These are phyloP conservation scores for Acacia acuminata DNA, from an alignment of 306 rosid genomes.

Conservation along the genomic window DNA sequence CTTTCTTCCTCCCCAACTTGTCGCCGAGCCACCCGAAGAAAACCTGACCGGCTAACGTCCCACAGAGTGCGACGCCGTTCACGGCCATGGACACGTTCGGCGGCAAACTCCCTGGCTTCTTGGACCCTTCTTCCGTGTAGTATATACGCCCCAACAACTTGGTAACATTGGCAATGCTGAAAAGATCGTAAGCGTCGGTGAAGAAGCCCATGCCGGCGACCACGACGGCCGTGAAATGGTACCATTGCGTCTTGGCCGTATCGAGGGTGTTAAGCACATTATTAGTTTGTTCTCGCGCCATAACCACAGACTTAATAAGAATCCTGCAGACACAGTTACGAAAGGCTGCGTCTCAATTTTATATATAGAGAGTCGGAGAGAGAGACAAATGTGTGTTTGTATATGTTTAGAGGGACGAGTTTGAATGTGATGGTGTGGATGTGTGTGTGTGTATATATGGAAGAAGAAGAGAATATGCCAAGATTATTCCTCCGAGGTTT, in stretches of 20 bases:
- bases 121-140: conserved; percentile 24
- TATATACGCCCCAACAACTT: conserved; percentile 54
- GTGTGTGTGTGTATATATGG: neutral
- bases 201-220: conserved; percentile 54
- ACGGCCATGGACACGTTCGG: conserved; percentile 46
- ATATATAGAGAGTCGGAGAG: neutral
- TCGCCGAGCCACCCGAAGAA: conserved; percentile 55
- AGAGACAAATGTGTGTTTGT: neutral
- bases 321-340: neutral
- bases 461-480: neutral
- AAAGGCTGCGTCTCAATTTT: neutral
- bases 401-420: neutral
- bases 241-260: conserved; percentile 41
- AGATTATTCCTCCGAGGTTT: neutral
- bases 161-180: conserved; percentile 51
- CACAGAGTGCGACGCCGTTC: conserved; percentile 51
- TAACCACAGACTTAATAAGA: neutral
- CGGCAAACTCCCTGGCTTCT: conserved; percentile 45
- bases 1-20: conserved; percentile 47
- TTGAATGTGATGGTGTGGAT: neutral
- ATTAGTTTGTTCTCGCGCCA: neutral
- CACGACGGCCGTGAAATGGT: conserved; percentile 43
- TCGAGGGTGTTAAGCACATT: conserved; percentile 31
- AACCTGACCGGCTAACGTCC: conserved; percentile 40
- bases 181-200: conserved; percentile 52